Evolutionary conservation across 1,139 yeast genomes (phyloP), one percentile per base, ranked within the genome.

Genomic region (Geotrichum cucujoidarum): DNA sequence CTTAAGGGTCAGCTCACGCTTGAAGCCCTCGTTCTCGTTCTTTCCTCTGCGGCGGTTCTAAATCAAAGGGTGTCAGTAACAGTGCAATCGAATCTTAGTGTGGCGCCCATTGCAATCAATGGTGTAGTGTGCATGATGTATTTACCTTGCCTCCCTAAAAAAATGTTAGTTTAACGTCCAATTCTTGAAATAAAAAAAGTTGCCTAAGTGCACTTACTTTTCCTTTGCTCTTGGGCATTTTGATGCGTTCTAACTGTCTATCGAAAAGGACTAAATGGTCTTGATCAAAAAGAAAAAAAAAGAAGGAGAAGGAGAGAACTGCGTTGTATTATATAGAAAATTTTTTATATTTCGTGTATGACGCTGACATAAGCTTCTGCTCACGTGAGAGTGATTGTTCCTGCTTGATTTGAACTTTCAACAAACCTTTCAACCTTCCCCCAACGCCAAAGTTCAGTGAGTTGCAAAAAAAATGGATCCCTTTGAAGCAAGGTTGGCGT

Each of bases 21-120:
- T 92, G 72, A 88, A 90, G 55, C 86, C 83, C 55, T 80, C 85
- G 69, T 81, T 81, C 68, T 83, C 95, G 70, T 89, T 90, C 95
- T 92, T 92, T 70, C 98, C 98, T 81, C 97, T 87, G 81, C 97
- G 87, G 77, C 97, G 87, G 71, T 89, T 90, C 76, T 85, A 82
- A 10, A n/a, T 7, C 29, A 30, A 30, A 32, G 10, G 18, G 20
- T n/a, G 14, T 30, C 33, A 30, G 17, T 30, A 6, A 30, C 13
- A 6, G 11, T 6, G 33, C 5, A 30, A 30, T 8, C 7, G 13
- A 10, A 24, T 6, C 27, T 10, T 24, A 10, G 27, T 24, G 6
- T 24, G 6, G 27, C 6, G 10, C 27, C 10, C 8, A 24, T 24
- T 24, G 27, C 27, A n/a, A n/a, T n/a, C n/a, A n/a, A n/a, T n/a